Evolutionary conservation across 495 filamentous ascomycete genomes (phyloP).

Genomic region (Xylaria acuta): DNA sequence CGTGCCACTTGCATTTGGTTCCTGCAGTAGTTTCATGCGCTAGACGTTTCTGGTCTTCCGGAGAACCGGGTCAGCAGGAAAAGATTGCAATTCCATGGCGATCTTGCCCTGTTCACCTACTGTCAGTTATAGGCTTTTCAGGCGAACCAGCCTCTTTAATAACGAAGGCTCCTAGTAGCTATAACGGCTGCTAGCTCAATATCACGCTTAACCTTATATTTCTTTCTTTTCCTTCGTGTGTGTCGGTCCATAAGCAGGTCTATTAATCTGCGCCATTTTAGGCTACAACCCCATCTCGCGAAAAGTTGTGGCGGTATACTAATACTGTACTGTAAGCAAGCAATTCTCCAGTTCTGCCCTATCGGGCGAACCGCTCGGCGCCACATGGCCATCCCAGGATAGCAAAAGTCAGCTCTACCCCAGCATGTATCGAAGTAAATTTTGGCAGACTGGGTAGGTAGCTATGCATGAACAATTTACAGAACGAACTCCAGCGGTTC

Average conservation of each 20-base stretch:
- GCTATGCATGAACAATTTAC: not conserved
- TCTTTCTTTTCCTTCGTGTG: not conserved
- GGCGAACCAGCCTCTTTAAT: not conserved
- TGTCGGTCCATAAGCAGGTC: not conserved
- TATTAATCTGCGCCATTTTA: too few relatives aligned
- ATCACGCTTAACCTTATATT: not conserved
- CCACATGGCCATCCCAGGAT: not conserved
- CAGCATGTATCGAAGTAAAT: not conserved
- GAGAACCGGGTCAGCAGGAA: conserved; percentile 6
- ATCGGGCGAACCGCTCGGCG: conserved; percentile 13
- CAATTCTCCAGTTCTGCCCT: conserved; percentile 18
- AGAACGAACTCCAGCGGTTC: not conserved
- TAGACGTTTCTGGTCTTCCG: conserved; percentile 18
- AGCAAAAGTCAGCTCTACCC: conserved; percentile 5
- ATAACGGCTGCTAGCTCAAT: not conserved
- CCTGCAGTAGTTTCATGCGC: conserved; percentile 23
- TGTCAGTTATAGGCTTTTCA: not conserved
- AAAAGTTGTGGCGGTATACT: not conserved
- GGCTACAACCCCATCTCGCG: too few relatives aligned
- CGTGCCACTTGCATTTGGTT: conserved; percentile 13
- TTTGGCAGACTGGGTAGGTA: not conserved
- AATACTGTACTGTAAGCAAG: not conserved
- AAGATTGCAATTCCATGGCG: not conserved
- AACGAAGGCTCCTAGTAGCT: not conserved
- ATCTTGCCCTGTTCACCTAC: not conserved